Evolutionary conservation across 164 flowering plant genomes (phyloP).

Genomic region (Piper longum): DNA sequence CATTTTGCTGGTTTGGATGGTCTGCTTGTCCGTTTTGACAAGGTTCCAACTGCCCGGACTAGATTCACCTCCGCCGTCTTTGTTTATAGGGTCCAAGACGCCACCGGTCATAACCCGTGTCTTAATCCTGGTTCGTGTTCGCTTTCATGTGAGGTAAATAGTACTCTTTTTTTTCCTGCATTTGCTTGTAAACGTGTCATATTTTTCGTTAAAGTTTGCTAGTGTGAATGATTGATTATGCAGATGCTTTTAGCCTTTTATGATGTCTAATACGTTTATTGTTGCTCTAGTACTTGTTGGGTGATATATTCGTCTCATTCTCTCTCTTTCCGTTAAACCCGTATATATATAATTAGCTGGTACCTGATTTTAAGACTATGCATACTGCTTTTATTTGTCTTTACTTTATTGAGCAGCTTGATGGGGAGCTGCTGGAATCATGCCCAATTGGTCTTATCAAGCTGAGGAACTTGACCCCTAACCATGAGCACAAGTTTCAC

Average conservation of each 20-base stretch:
- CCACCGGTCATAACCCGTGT: constrained; percentile 27
- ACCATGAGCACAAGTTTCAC: constrained; percentile 28
- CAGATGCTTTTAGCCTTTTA: too few species aligned
- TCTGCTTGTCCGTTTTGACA: constrained; percentile 19
- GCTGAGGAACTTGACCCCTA: constrained; percentile 28
- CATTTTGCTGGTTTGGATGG: constrained; percentile 19
- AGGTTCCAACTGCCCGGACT: constrained; percentile 25
- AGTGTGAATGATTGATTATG: too few species aligned
- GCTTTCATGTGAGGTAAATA: constrained; percentile 32
- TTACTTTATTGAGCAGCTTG: constrained; percentile 27
- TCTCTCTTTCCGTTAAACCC: neutral
- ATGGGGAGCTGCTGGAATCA: constrained; percentile 26
- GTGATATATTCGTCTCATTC: neutral
- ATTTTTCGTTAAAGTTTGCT: neutral
- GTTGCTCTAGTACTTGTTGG: neutral
- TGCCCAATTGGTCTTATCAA: constrained; percentile 23
- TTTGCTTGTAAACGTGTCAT: neutral
- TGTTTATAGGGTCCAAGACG: constrained; percentile 17
- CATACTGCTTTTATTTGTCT: neutral
- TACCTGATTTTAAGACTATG: neutral
- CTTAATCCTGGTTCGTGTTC: constrained; percentile 19
- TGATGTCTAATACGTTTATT: too few species aligned
- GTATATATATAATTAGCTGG: too few species aligned
- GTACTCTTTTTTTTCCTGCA: neutral
- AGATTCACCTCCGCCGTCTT: constrained; percentile 31